These are phyloP conservation scores for Dictyophora rubrovolvata DNA, from an alignment of 768 basidiomycete genomes.

Conservation along the genomic window DNA sequence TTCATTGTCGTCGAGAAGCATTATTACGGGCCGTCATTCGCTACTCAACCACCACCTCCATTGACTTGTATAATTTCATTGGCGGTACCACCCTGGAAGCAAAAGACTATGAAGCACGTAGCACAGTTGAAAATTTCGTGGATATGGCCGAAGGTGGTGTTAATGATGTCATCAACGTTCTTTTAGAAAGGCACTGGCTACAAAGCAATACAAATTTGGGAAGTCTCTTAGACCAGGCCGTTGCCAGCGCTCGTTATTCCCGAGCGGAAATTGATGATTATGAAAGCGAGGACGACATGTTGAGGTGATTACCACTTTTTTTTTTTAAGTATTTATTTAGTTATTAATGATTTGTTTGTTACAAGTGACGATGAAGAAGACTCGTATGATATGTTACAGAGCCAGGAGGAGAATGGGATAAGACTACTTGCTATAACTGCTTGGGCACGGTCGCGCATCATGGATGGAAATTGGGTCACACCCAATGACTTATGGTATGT, in stretches of 20 bases:
- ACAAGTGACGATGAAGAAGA: conserved; percentile 21
- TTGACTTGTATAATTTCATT: conserved; percentile 2
- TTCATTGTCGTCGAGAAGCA: conserved; percentile 54
- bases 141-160: conserved; percentile 66
- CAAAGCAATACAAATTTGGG: conserved; percentile 51
- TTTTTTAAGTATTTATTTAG: background rate
- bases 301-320: conserved; percentile 10
- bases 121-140: conserved; percentile 59
- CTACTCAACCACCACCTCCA: background rate
- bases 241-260: conserved; percentile 45
- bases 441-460: conserved; percentile 60
- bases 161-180: conserved; percentile 45
- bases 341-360: background rate
- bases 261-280: conserved; percentile 22
- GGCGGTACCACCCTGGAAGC: conserved; percentile 8
- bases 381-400: conserved; percentile 30
- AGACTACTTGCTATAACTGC: conserved; percentile 53
- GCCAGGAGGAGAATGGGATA: conserved; percentile 37
- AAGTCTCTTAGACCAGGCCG: conserved; percentile 56
- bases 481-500: conserved; percentile 63
- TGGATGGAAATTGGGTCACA: conserved; percentile 69
- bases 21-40: conserved; percentile 36
- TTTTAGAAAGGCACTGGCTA: conserved; percentile 66
- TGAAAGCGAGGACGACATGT: conserved; percentile 19
- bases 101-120: conserved; percentile 57